These are phyloP conservation scores for Aureobasidium sp. DNA, from an alignment of 2,329 filamentous ascomycete species.

Conservation along the genomic window DNA sequence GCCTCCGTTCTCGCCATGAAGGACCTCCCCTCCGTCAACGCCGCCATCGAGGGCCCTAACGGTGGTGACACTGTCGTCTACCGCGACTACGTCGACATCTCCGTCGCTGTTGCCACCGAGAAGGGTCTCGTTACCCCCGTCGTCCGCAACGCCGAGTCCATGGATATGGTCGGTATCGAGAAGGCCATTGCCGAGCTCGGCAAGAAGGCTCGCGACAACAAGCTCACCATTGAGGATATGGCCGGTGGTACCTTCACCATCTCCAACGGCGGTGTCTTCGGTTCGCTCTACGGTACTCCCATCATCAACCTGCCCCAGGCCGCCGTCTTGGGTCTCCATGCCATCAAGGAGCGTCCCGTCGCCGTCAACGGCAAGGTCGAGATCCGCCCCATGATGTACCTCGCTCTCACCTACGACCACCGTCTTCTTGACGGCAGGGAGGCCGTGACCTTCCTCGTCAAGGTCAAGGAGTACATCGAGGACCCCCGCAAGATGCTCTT, in stretches of 20 bases:
- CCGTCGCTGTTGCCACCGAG: conserved; percentile 91
- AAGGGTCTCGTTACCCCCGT: conserved; percentile 96
- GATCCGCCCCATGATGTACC: conserved; percentile 98
- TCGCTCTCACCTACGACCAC: conserved; percentile 96
- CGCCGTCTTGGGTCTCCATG: conserved; percentile 82
- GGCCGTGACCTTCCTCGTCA: conserved; percentile 91
- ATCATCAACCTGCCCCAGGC: conserved; percentile 97
- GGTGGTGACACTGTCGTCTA: conserved; percentile 97
- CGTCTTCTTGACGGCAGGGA: conserved; percentile 90
- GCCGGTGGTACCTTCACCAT: conserved; percentile 97
- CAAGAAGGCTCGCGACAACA: conserved; percentile 94
- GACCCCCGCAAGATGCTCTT: conserved; percentile 89
- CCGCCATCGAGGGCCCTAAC: conserved; percentile 90
- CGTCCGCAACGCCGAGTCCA: conserved; percentile 80
- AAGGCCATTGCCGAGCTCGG: conserved; percentile 86
- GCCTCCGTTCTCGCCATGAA: conserved; percentile 88
- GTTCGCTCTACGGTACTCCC: conserved; percentile 92
- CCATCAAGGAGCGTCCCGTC: conserved; percentile 90
- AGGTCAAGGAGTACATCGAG: conserved; percentile 96
- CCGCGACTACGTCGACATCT: conserved; percentile 95
- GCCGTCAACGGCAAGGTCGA: conserved; percentile 90
- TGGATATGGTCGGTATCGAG: conserved; percentile 87
- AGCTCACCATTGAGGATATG: conserved; percentile 98
- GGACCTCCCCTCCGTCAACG: conserved; percentile 90
- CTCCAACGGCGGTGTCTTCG: conserved; percentile 94